Base-by-base conservation (phyloP, 1,284 basidiomycete species). In the Marasmius fiardii region DNA sequence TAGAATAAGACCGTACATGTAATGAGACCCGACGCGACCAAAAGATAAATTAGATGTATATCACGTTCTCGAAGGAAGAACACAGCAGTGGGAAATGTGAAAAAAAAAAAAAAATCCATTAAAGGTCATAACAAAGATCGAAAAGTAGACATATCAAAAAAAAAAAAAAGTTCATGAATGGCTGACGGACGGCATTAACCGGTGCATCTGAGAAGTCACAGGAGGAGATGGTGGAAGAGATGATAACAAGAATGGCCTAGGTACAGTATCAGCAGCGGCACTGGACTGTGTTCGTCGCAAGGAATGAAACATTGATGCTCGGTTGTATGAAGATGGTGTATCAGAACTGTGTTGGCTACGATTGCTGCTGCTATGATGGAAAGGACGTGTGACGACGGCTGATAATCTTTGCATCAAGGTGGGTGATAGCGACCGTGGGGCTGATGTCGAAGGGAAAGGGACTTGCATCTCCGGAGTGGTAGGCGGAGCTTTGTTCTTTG, bases 81-180 rank as follows among this genome's bases (percentile, higher is more conserved):
- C 28, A 4, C 4, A 31, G 28, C 5, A 31, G 10, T 10, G 10
- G n/a, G 39, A 18, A 16, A 41, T 37, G 39, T 10, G 20, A 20
- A 20, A n/a, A 41, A 16, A 16, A 41, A 41, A 20, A 41, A 6
- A 41, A 7, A 16, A 16, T 41, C 39, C 20, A 41, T 20, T 10
- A 18, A 14, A 18, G 39, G 20, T 41, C 12, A 37, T 37, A 20
- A 18, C 20, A 41, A 18, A 41, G n/a, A 41, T 41, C 7, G 20
- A 20, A 20, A 20, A 4, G 39, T 14, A n/a, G n/a, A 41, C 39
- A 16, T 41, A 2, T 10, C 39, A 10, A n/a, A n/a, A n/a, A n/a
- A n/a, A n/a, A n/a, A n/a, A n/a, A n/a, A n/a, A 41, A 20, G 39
- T 18, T 49, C 47, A 49, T 49, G 47, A 49, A 7, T 49, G 47